phyloP scores from a whole-genome alignment of 2,329 filamentous ascomycete genomes.

The Onygenales sp. region DNA sequence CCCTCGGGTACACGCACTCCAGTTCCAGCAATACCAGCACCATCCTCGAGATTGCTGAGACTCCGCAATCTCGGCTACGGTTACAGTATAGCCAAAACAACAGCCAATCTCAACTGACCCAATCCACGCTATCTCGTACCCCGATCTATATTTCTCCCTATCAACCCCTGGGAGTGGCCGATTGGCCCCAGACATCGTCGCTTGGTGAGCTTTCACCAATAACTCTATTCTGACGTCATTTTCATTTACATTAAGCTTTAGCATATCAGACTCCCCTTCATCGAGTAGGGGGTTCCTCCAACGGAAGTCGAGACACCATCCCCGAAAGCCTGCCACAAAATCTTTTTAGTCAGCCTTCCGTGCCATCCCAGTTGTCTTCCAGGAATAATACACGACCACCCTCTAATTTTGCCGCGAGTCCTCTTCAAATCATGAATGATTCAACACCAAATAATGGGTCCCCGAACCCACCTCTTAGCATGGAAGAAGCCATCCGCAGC shows the following conservation, averaged over 20 bases:
- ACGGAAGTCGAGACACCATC: not conserved
- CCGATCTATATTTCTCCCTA: not conserved
- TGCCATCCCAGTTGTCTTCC: not conserved
- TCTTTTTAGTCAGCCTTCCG: not conserved
- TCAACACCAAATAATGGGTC: not conserved
- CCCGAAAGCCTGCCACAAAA: not conserved
- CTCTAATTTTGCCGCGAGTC: not conserved
- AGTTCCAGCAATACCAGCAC: not conserved
- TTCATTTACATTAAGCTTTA: not conserved
- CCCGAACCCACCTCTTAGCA: not conserved
- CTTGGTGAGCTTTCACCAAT: not conserved
- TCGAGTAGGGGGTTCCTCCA: not conserved
- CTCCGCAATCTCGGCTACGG: conserved; percentile 3
- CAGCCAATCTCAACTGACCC: not conserved
- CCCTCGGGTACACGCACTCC: not conserved
- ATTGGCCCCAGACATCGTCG: no score
- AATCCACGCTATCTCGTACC: not conserved
- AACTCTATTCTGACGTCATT: not conserved
- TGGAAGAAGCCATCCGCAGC: conserved; percentile 16
- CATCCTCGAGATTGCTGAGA: conserved; percentile 6
- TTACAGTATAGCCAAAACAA: conserved; percentile 1
- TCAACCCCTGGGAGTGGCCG: not conserved
- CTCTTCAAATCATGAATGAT: not conserved
- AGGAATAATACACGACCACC: not conserved
- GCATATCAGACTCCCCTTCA: not conserved